Percentiles rank a stretch among this genome's conserved stretches.
Evolutionary conservation across 2,329 filamentous ascomycete species (phyloP).

Genomic region (Thielaviopsis euricoi): DNA sequence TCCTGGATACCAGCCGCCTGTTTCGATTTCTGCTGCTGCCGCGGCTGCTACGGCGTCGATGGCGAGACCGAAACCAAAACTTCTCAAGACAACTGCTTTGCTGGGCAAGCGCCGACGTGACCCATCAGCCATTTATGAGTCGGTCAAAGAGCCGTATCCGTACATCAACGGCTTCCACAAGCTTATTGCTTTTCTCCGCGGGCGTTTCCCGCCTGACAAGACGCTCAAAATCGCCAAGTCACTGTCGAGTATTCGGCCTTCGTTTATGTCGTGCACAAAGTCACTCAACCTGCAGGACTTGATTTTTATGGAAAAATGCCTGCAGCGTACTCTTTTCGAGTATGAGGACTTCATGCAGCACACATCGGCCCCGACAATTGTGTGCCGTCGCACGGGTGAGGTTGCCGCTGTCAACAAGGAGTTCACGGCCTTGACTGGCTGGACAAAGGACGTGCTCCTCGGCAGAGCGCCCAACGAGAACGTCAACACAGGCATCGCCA

Average conservation of each 20-base stretch:
- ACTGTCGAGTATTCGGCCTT: conserved; percentile 76
- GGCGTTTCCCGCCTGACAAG: conserved; percentile 62
- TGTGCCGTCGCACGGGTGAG: conserved; percentile 82
- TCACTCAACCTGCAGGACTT: conserved; percentile 79
- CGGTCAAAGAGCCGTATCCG: conserved; percentile 77
- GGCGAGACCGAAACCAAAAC: conserved; percentile 27
- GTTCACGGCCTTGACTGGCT: conserved; percentile 88
- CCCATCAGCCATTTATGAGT: conserved; percentile 73
- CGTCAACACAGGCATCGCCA: conserved; percentile 51
- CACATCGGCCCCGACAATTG: conserved; percentile 77
- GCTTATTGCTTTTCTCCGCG: conserved; percentile 63
- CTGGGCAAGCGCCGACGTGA: conserved; percentile 49
- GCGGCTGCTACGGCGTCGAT: conserved; percentile 13
- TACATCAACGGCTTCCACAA: conserved; percentile 86
- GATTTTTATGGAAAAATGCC: conserved; percentile 94
- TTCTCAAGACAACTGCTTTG: conserved; percentile 18
- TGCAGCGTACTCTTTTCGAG: conserved; percentile 82
- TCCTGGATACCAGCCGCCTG: conserved; percentile 17
- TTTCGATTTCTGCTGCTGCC: conserved; percentile 15
- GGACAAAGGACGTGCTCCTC: conserved; percentile 77
- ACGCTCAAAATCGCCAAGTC: conserved; percentile 72
- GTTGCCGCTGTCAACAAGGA: conserved; percentile 93
- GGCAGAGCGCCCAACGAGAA: conserved; percentile 81
- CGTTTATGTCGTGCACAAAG: conserved; percentile 80
- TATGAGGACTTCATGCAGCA: conserved; percentile 86